Conservation (phyloP, 495 filamentous ascomycete species). For the Penicillium subrubescens region DNA sequence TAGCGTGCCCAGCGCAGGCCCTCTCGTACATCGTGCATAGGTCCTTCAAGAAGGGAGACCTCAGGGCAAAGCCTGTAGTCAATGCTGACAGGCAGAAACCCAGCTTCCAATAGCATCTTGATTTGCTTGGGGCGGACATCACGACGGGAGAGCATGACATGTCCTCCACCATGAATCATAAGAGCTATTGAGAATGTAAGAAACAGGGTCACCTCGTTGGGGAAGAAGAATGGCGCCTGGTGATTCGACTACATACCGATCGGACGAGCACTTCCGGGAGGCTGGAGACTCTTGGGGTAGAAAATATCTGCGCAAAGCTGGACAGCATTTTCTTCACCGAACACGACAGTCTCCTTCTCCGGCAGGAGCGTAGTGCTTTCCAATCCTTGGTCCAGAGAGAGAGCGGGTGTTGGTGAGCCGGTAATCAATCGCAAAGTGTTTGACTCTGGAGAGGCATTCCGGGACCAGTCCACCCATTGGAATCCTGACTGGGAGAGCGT, state of each 20-base stretch:
- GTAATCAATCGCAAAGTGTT: background rate
- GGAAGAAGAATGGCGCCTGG: background rate
- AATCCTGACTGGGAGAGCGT: slow-evolving; percentile 7
- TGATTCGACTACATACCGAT: background rate
- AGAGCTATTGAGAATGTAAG: background rate
- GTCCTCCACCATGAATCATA: background rate
- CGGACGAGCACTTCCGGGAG: background rate
- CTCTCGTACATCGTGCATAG: background rate
- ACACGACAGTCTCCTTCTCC: background rate
- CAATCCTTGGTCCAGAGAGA: background rate
- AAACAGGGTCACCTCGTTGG: background rate
- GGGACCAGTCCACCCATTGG: background rate
- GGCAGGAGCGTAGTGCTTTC: background rate
- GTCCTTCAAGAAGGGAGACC: background rate
- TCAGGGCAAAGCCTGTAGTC: background rate
- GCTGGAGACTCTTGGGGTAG: background rate
- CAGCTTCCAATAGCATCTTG: background rate
- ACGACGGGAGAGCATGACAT: background rate
- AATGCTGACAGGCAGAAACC: background rate
- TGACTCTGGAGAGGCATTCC: background rate
- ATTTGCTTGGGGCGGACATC: background rate
- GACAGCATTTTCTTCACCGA: background rate
- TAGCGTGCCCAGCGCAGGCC: background rate
- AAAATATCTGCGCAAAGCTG: background rate
- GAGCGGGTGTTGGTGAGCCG: background rate